A percentile compares a stretch with the other conserved stretches of the same genome.
Evolutionary conservation across 495 filamentous ascomycete genomes (phyloP).

Genomic region (Xylaria venustula): DNA sequence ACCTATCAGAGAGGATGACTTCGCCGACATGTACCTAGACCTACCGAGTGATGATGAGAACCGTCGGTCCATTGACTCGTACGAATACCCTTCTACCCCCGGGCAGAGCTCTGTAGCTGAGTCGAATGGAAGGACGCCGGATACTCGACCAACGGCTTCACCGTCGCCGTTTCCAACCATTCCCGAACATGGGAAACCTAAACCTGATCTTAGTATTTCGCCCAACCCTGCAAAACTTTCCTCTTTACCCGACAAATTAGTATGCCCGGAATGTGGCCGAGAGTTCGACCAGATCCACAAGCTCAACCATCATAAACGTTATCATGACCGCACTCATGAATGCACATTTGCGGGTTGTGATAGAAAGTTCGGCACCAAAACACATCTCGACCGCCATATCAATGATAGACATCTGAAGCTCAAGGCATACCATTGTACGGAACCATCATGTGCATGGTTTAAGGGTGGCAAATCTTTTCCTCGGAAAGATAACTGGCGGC

Average conservation of each 20-base stretch:
- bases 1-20: conserved; percentile 21
- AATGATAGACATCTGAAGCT: conserved; percentile 51
- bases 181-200: conserved; percentile 20
- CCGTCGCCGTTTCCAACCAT: conserved; percentile 34
- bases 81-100: conserved; percentile 41
- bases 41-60: conserved; percentile 30
- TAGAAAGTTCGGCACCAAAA: conserved; percentile 51
- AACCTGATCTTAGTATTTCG: conserved; percentile 24
- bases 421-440: conserved; percentile 48
- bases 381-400: conserved; percentile 51
- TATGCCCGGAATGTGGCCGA: conserved; percentile 42
- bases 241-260: conserved; percentile 27
- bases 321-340: conserved; percentile 47
- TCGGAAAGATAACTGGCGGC: conserved; percentile 51
- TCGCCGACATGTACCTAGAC: conserved; percentile 31
- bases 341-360: conserved; percentile 40
- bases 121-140: conserved; percentile 41
- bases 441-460: conserved; percentile 44
- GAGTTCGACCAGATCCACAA: conserved; percentile 47
- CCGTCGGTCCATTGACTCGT: conserved; percentile 28
- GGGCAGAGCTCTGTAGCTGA: conserved; percentile 38
- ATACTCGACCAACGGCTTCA: conserved; percentile 37
- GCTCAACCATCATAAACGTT: conserved; percentile 51
- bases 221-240: conserved; percentile 27
- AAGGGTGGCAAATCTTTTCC: conserved; percentile 50